Conservation (phyloP, 495 filamentous ascomycete species). For the Haplographium delicatum region DNA sequence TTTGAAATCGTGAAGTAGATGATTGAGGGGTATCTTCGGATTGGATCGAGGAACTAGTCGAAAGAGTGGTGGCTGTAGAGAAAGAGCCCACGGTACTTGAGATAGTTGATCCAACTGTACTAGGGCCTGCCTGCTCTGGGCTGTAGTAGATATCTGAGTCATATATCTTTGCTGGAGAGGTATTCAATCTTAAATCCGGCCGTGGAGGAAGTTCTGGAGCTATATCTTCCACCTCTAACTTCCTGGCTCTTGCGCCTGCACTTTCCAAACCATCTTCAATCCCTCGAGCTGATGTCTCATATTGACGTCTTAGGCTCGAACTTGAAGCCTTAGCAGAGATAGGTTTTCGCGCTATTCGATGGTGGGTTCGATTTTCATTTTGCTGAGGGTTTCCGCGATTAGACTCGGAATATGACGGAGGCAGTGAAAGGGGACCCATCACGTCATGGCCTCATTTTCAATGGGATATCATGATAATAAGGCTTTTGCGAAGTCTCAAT, state of each 20-base stretch:
- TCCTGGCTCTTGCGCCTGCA: not conserved
- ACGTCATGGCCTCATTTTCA: too few relatives aligned
- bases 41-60: not conserved
- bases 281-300: not conserved
- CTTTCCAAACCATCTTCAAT: not conserved
- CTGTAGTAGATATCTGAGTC: slow-evolving; percentile 5
- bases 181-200: slow-evolving; percentile 4
- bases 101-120: not conserved
- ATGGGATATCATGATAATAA: too few relatives aligned
- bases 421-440: too few relatives aligned
- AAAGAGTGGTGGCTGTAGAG: not conserved
- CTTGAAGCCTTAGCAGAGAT: not conserved
- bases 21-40: not conserved
- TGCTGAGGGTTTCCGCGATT: too few relatives aligned
- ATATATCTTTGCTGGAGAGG: not conserved
- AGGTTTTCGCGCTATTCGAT: slow-evolving; percentile 8
- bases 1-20: slow-evolving; percentile 2
- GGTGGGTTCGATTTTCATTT: not conserved
- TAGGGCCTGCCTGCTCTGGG: not conserved
- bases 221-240: not conserved
- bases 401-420: too few relatives aligned
- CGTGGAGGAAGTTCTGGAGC: slow-evolving; percentile 2
- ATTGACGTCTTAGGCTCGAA: not conserved
- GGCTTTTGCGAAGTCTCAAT: too few relatives aligned
- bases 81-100: not conserved